A percentile compares a stretch with the other conserved stretches of the same genome.
These are phyloP conservation scores for Camellia japonica DNA, from an alignment of 148 eudicot genomes.

Conservation along the genomic window DNA sequence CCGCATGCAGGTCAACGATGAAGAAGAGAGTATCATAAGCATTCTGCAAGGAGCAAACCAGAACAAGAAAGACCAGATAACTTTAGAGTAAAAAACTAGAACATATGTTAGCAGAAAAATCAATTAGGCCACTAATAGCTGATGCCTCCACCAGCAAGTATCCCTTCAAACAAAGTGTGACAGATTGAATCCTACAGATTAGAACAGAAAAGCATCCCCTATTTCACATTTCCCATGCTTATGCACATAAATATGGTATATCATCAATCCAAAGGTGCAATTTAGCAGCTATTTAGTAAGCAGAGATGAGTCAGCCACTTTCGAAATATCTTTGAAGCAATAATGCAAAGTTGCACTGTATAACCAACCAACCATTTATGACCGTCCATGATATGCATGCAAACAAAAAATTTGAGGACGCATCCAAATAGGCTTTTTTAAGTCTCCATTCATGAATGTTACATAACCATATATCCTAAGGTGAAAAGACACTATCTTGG, in stretches of 20 bases:
- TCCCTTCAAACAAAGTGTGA: background rate
- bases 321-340: background rate
- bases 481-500: background rate
- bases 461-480: background rate
- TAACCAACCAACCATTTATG: background rate
- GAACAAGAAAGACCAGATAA: background rate
- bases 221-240: background rate
- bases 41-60: conserved; percentile 53
- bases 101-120: background rate
- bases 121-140: background rate
- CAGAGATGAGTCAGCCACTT: background rate
- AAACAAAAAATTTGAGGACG: background rate
- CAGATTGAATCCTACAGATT: background rate
- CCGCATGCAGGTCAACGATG: conserved; percentile 99
- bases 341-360: background rate
- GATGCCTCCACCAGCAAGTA: background rate
- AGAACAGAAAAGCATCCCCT: background rate
- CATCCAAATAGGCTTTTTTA: background rate
- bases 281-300: background rate
- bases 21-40: conserved; percentile 82
- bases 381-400: background rate
- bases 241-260: background rate
- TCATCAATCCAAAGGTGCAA: background rate
- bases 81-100: background rate
- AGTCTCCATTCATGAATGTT: background rate